Evolutionary conservation across 441 rosid species (phyloP), one percentile per base, ranked within the genome.

Genomic region (Flueggea neowawraea): DNA sequence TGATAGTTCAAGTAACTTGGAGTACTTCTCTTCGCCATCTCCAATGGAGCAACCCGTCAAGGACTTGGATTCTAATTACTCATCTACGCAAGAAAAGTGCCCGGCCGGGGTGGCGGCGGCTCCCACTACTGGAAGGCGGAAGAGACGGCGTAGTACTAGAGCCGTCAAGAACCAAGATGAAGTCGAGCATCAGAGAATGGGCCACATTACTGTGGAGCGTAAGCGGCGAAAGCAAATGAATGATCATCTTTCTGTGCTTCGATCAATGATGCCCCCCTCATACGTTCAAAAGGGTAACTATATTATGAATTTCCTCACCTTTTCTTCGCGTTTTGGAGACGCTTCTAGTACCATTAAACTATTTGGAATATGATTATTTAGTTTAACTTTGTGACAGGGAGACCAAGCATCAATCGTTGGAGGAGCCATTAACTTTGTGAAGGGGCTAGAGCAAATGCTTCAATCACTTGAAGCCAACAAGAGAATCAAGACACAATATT

Each of bases 371-470:
- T 22, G 28, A 22, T 22, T 22, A 22, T 22, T 22, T 22, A 22
- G 28, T 22, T 22, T 22, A 22, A 22, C 28, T 22, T 22, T 22
- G 28, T 22, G 28, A 22, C 33, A 15, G 93, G 78, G 77, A 56
- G 90, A 87, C 70, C 90, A 87, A 73, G 89, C 89, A 71, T 86
- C 93, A 50, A 82, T 84, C 53, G 54, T 86, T 10, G 93, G 84
- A 7, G 90, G 93, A 55, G 84, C 93, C 9, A 80, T 84, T 57
- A 78, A 76, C 73, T 84, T 80, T 58, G 76, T 84, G 31, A 87
- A 81, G 76, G 77, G 79, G 65, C 82, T 79, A 39, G 94, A 87
- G 67, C 84, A 80, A 45, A 78, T 59, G 16, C 74, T 78, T 2
- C 88, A 87, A 52, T 73, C 78, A 36, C 69, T 79, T 49, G 73